Evolutionary conservation across 345 rosid genomes (phyloP).

Genomic region (Carallia brachiata): DNA sequence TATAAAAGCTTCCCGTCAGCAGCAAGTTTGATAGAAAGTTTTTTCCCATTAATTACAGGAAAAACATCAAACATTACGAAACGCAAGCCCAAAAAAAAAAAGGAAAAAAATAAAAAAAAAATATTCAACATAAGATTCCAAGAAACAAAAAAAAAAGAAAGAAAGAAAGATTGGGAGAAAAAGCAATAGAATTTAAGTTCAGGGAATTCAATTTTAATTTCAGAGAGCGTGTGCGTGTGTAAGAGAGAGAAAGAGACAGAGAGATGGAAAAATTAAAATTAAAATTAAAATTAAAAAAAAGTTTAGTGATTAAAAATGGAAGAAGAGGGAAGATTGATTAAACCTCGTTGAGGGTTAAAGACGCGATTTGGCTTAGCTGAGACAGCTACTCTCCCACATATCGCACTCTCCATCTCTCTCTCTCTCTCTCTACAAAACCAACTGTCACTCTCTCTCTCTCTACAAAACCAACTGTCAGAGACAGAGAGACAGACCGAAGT

Average conservation of each 20-base stretch:
- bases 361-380: slow-evolving; percentile 59
- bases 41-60: too few species aligned
- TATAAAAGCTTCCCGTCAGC: too few species aligned
- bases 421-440: neutral
- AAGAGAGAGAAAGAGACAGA: too few species aligned
- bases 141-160: neutral
- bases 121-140: neutral
- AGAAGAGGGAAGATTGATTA: slow-evolving; percentile 11
- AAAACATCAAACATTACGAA: too few species aligned
- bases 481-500: too few species aligned
- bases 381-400: slow-evolving; percentile 74
- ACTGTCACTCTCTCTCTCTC: slow-evolving; percentile 11
- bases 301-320: too few species aligned
- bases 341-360: slow-evolving; percentile 61
- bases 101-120: too few species aligned
- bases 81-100: too few species aligned
- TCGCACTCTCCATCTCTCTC: slow-evolving; percentile 58
- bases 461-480: neutral
- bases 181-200: neutral
- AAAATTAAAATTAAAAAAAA: too few species aligned
- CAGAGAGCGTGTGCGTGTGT: too few species aligned
- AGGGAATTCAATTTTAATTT: neutral
- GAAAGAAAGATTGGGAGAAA: neutral
- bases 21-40: too few species aligned
- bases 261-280: too few species aligned